These are phyloP conservation scores for Wickerhamomyces tratensis DNA, from an alignment of 805 yeast genomes.

Conservation along the genomic window DNA sequence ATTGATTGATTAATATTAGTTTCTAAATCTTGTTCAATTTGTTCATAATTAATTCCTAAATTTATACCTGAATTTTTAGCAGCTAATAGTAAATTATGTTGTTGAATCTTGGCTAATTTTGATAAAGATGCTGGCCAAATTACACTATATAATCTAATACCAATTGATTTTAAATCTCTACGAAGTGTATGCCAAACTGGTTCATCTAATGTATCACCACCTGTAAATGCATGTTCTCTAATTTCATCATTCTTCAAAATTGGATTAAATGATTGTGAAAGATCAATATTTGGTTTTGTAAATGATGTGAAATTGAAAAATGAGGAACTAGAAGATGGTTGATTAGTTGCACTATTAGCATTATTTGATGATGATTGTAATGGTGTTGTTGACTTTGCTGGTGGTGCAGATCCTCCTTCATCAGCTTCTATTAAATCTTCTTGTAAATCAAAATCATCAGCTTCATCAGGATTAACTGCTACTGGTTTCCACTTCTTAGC, in stretches of 20 bases:
- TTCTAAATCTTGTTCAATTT: conserved; percentile 18
- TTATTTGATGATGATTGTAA: not conserved
- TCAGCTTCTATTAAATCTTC: conserved; percentile 19
- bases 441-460: conserved; percentile 19
- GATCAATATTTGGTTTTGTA: conserved; percentile 21
- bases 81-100: conserved; percentile 17
- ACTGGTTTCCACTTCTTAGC: conserved; percentile 18
- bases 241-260: conserved; percentile 19
- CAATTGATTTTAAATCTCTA: conserved; percentile 36
- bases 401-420: conserved; percentile 3
- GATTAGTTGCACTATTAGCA: not conserved
- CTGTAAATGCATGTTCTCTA: conserved; percentile 27
- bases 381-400: not conserved
- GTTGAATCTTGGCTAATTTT: conserved; percentile 20
- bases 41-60: conserved; percentile 19
- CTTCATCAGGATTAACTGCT: conserved; percentile 16
- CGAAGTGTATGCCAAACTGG: conserved; percentile 49
- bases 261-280: conserved; percentile 21
- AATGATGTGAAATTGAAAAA: conserved; percentile 20
- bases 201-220: conserved; percentile 68
- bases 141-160: conserved; percentile 30
- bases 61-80: conserved; percentile 21
- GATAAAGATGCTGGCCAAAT: conserved; percentile 29
- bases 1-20: conserved; percentile 15
- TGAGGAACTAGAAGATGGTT: conserved; percentile 3